Base-by-base conservation (phyloP, 331 rosid species). In the Malus hybrid region DNA sequence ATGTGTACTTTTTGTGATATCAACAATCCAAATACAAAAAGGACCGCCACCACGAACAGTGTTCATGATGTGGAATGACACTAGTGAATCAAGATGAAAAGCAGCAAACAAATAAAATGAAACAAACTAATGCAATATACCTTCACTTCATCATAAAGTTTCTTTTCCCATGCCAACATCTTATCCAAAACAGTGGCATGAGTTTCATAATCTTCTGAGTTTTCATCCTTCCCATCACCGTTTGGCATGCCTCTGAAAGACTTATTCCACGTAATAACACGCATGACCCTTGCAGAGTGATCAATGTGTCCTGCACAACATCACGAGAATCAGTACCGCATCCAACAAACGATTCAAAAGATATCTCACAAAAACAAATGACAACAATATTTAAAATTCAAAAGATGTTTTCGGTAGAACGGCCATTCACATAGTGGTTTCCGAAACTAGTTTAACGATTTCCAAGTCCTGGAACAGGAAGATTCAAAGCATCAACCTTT, bases 101-200 rank as follows among this genome's bases (percentile, higher is more conserved):
- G 34, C 19, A 20, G 39, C 33, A 34, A 59, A 59, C 27, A 27
- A 33, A 39, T 4, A 11, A 44, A 42, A 27, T 18, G 29, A 44
- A 60, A 61, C 29, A 60, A 73, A 29, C 42, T 31, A 66, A 68
- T 5, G 33, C 36, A 27, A 32, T 18, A 27, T 77, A 93, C 98
- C 98, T 93, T 93, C 54, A 93, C 97, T 81, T 93, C 98, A 69
- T 91, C 97, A 78, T 87, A 93, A 24, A 93, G 93, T 83, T 93
- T 93, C 88, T 91, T 93, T 72, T 93, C 98, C 98, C 98, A 93
- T 1, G 97, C 98, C 77, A 91, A 78, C 86, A 93, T 76, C 86
- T 93, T 91, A 64, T 93, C 97, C 87, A 93, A 83, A 71, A 93
- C 87, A 78, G 96, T 88, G 72, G 98, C 97, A 83, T 88, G 98